Evolutionary conservation across 2,329 filamentous ascomycete species (phyloP).

Genomic region (Claviceps arundinis): DNA sequence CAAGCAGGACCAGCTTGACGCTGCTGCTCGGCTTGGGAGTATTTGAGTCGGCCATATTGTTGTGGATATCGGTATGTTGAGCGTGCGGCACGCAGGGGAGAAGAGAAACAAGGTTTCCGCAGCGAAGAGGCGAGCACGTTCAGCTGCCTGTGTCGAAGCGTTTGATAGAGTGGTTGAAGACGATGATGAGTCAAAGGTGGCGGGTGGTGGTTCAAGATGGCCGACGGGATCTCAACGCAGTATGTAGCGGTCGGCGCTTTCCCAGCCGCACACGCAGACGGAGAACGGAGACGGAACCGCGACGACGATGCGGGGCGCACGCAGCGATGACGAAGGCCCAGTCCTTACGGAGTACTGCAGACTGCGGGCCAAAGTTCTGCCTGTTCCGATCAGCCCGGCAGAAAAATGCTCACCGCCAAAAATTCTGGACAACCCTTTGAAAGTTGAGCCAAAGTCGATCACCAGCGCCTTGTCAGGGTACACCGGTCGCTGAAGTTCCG

Average conservation of each 20-base stretch:
- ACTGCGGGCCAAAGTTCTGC: constrained; percentile 3
- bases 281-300: neutral
- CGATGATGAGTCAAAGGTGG: neutral
- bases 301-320: neutral
- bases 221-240: neutral
- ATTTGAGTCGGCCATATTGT: constrained; percentile 35
- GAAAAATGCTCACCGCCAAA: constrained; percentile 20
- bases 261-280: neutral
- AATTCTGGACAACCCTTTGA: constrained; percentile 10
- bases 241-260: neutral
- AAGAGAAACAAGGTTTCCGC: neutral
- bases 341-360: too few species aligned
- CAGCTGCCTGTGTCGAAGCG: neutral
- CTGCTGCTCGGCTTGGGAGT: constrained; percentile 94
- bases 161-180: neutral
- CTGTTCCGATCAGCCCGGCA: constrained; percentile 5
- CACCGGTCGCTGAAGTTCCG: neutral
- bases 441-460: neutral
- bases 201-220: neutral
- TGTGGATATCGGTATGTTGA: neutral
- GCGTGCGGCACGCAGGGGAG: neutral
- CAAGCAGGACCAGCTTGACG: constrained; percentile 95
- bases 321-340: neutral
- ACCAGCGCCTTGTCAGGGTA: neutral
- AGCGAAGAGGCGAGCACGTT: neutral